A percentile compares a stretch with the other conserved stretches of the same genome.
Conservation (phyloP, 495 filamentous ascomycete species). For the Sphaerosporella brunnea region DNA sequence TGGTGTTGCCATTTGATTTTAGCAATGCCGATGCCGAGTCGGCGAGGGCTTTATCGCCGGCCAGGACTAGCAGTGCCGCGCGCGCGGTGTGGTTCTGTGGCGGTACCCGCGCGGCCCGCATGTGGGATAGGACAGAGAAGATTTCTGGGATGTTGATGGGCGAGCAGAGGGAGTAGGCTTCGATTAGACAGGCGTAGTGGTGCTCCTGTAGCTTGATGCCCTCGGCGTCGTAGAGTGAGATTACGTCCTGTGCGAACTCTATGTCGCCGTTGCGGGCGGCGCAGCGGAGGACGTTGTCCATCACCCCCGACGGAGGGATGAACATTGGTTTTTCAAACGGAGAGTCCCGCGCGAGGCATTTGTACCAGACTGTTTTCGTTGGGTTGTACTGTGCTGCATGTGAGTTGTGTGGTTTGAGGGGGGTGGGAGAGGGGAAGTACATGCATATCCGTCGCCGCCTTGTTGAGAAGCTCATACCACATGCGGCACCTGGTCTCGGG, state of each 20-base stretch:
- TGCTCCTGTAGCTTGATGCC: constrained; percentile 36
- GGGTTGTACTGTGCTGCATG: constrained; percentile 34
- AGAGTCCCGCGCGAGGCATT: constrained; percentile 35
- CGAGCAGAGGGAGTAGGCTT: constrained; percentile 37
- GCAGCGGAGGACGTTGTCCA: constrained; percentile 46
- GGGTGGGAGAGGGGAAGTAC: constrained; percentile 11
- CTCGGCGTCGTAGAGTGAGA: constrained; percentile 39
- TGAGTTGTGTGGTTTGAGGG: neutral
- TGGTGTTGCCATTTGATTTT: constrained; percentile 9
- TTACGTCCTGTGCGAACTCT: constrained; percentile 46
- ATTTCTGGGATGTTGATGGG: constrained; percentile 27
- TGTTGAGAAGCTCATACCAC: constrained; percentile 47
- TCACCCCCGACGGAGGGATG: constrained; percentile 46
- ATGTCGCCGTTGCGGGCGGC: constrained; percentile 49
- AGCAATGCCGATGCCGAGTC: constrained; percentile 11
- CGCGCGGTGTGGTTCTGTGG: constrained; percentile 38
- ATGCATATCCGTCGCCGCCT: constrained; percentile 38
- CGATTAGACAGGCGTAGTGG: constrained; percentile 62
- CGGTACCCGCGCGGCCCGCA: constrained; percentile 40
- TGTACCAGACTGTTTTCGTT: constrained; percentile 45
- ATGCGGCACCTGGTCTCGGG: constrained; percentile 32
- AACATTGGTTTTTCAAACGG: constrained; percentile 30
- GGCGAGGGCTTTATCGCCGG: neutral
- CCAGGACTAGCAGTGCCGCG: constrained; percentile 35
- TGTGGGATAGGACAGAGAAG: constrained; percentile 48